phyloP scores from a whole-genome alignment of 345 rosid genomes.

The Salix dunnii region DNA sequence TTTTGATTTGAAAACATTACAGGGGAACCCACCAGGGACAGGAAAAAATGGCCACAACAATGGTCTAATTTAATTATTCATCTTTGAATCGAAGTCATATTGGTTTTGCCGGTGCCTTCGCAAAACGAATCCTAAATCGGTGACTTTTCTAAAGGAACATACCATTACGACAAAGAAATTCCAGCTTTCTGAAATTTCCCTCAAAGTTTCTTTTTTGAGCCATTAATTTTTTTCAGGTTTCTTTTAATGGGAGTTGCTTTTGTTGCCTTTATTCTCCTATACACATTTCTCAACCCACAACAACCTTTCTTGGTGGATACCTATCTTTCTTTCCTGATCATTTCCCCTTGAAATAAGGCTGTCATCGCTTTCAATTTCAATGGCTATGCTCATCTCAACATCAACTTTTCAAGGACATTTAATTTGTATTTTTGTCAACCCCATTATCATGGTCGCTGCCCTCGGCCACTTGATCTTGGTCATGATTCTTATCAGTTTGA shows the following conservation, averaged over 20 bases:
- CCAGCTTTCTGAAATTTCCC: conserved; percentile 15
- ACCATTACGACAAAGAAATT: conserved; percentile 39
- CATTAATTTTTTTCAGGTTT: conserved; percentile 29
- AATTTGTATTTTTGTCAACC: conserved; percentile 23
- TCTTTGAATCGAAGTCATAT: conserved; percentile 36
- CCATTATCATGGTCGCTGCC: conserved; percentile 30
- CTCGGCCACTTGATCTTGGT: conserved; percentile 28
- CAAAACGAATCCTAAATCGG: conserved; percentile 22
- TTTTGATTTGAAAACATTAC: conserved; percentile 11
- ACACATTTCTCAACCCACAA: conserved; percentile 29
- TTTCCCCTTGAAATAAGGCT: conserved; percentile 42
- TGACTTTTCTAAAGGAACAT: conserved; percentile 17
- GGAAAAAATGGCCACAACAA: neutral
- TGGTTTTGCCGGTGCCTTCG: conserved; percentile 11
- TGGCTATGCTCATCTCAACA: conserved; percentile 46
- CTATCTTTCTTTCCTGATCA: conserved; percentile 23
- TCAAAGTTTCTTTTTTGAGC: conserved; percentile 4
- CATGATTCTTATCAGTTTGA: conserved; percentile 29
- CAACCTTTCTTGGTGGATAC: conserved; percentile 42
- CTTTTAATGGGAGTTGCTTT: conserved; percentile 29
- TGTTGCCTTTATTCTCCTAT: conserved; percentile 33
- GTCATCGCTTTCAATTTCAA: conserved; percentile 42
- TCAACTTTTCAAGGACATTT: conserved; percentile 36
- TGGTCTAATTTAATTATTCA: conserved; percentile 29
- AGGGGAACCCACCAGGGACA: conserved; percentile 13